phyloP scores from a whole-genome alignment of 2,329 filamentous ascomycete genomes.

The Claviceps paspali region DNA sequence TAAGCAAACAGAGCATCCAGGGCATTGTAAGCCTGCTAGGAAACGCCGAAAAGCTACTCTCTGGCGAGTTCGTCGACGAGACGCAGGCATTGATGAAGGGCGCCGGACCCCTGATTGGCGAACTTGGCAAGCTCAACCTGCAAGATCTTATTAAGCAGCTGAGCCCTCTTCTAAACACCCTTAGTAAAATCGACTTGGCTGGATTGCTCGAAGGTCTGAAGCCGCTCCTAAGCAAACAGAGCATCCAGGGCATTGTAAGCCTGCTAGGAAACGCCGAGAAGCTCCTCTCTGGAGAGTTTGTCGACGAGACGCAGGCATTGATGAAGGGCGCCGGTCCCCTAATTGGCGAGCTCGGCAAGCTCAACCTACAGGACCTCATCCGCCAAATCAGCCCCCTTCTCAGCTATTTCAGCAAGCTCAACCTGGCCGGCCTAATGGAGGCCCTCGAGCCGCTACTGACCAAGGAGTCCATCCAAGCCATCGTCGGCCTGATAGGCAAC shows the following conservation, averaged over 20 bases:
- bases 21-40: conserved; percentile 19
- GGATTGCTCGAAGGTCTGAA: conserved; percentile 13
- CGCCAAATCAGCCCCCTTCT: conserved; percentile 16
- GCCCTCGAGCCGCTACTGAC: conserved; percentile 20
- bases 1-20: conserved; percentile 12
- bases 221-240: conserved; percentile 14
- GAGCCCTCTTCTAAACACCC: conserved; percentile 16
- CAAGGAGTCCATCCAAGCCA: conserved; percentile 16
- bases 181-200: conserved; percentile 18
- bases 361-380: conserved; percentile 14
- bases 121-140: conserved; percentile 11
- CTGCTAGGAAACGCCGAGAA: conserved; percentile 18
- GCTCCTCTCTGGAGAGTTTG: conserved; percentile 17
- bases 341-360: conserved; percentile 10
- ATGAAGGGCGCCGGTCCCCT: conserved; percentile 17
- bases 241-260: conserved; percentile 16
- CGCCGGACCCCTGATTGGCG: conserved; percentile 15
- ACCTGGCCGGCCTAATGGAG: conserved; percentile 16
- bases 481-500: conserved; percentile 19
- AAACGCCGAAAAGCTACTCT: conserved; percentile 17
- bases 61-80: conserved; percentile 17
- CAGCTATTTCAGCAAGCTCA: conserved; percentile 16
- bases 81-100: conserved; percentile 18
- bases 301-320: conserved; percentile 18
- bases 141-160: conserved; percentile 13